Conservation (phyloP, 2,329 filamentous ascomycete species). For the Helotiales sp. region DNA sequence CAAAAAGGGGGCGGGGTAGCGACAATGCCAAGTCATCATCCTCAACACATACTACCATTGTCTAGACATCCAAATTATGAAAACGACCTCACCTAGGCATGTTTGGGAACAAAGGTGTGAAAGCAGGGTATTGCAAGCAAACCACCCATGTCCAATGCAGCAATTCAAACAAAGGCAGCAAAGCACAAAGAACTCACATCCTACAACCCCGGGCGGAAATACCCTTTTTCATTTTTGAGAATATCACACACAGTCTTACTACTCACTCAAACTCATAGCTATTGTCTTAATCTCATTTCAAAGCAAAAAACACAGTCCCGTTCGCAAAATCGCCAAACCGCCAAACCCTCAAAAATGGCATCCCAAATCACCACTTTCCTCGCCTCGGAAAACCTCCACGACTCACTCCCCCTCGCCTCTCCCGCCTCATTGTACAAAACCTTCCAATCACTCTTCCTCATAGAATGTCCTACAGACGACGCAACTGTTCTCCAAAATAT, state of each 20-base stretch:
- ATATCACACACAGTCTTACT: not conserved
- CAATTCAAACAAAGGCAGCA: not conserved
- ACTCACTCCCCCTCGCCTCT: not conserved
- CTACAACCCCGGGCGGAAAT: not conserved
- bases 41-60: too few relatives aligned
- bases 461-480: not conserved
- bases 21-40: not conserved
- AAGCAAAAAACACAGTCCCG: too few relatives aligned
- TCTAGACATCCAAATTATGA: too few relatives aligned
- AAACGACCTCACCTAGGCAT: too few relatives aligned
- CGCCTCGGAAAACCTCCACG: not conserved
- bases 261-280: too few relatives aligned
- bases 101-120: not conserved
- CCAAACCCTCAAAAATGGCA: not conserved
- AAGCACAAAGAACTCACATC: not conserved
- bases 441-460: not conserved
- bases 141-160: too few relatives aligned
- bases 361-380: not conserved
- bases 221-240: not conserved
- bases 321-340: too few relatives aligned
- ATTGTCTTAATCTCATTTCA: too few relatives aligned
- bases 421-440: not conserved
- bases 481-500: not conserved
- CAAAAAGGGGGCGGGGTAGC: not conserved
- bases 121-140: not conserved